Evolutionary conservation across 2,329 filamentous ascomycete species (phyloP), one percentile per base, ranked within the genome.

Genomic region (Fusarium albidum): DNA sequence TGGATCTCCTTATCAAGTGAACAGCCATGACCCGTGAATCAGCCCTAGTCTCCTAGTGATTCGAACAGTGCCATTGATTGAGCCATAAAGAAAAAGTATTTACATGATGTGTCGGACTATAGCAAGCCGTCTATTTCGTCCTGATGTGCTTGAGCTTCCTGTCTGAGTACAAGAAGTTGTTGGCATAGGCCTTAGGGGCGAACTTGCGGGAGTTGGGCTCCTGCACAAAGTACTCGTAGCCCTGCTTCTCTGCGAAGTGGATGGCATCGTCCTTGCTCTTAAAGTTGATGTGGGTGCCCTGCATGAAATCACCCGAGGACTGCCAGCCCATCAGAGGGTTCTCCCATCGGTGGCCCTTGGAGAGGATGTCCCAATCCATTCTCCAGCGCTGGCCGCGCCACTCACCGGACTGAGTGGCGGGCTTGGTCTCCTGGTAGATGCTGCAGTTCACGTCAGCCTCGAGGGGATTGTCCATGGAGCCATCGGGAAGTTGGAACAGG

Each of bases 281-380:
- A 83, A 99, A 99, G 75, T 88, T 88, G 68, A 99, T 77, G 72
- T 92, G 85, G 41, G 92, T 96, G 69, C 92, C 94, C 75, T 99
- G 93, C 92, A 99, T 95, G 71, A 86, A 86, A 75, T 99, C 95
- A 49, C 84, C 94, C 14, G 92, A 96, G 18, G 94, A 98, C 73
- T 97, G 93, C 96, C 96, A 99, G 56, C 95, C 95, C 86, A 99
- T 99, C 73, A 99, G 78, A 39, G 90, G 91, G 78, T 99, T 99
- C 81, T 99, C 95, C 96, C 95, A 99, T 67, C 95, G 86, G 77
- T 97, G 91, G 57, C 95, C 95, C 79, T 96, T 97, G 67, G 82
- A 77, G 27, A 98, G 82, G 41, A 96, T 86, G 73, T 99, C 95
- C 95, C 95, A 99, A 75, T 99, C 95, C 92, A 99, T 96, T 43